Percentiles rank a stretch among this genome's conserved stretches.
These are phyloP conservation scores for Pythium pectinolyticum DNA, from an alignment of 352 stramenopile genomes.

Conservation along the genomic window DNA sequence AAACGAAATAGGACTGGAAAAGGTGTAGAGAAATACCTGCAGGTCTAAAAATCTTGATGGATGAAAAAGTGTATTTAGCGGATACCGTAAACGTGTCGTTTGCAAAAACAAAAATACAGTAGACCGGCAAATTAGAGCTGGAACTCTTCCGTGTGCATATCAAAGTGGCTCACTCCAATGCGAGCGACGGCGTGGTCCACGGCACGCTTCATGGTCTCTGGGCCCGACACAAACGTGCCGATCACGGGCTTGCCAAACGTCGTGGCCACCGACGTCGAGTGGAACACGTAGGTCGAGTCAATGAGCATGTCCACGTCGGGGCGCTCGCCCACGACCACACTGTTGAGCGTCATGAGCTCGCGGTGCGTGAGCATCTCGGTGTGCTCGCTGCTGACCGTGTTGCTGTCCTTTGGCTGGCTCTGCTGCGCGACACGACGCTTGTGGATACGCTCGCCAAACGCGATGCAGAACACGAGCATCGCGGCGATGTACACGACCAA, in stretches of 20 bases:
- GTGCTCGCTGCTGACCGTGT: not conserved
- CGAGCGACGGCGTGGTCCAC: constrained; percentile 17
- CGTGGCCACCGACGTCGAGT: not conserved
- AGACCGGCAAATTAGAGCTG: too few species aligned
- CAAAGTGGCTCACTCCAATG: constrained; percentile 22
- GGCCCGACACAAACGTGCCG: constrained; percentile 30
- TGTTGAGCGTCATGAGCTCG: constrained; percentile 17
- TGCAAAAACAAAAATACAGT: too few species aligned
- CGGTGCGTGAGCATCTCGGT: constrained; percentile 9
- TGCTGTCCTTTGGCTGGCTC: not conserved
- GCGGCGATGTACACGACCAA: not conserved
- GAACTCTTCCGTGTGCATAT: constrained; percentile 28
- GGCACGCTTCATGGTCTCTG: constrained; percentile 21
- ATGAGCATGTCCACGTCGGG: constrained; percentile 7
- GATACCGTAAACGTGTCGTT: too few species aligned
- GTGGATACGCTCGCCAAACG: not conserved
- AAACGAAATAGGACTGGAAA: too few species aligned
- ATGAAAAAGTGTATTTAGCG: too few species aligned
- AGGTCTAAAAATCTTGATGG: too few species aligned
- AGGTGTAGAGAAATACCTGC: too few species aligned
- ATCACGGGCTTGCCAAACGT: constrained; percentile 13
- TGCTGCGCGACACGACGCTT: not conserved
- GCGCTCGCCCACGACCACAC: constrained; percentile 5
- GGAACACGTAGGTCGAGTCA: not conserved
- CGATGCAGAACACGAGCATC: too few species aligned